phyloP scores from a whole-genome alignment of 2,329 filamentous ascomycete genomes.

The Trichophyton benhamiae region DNA sequence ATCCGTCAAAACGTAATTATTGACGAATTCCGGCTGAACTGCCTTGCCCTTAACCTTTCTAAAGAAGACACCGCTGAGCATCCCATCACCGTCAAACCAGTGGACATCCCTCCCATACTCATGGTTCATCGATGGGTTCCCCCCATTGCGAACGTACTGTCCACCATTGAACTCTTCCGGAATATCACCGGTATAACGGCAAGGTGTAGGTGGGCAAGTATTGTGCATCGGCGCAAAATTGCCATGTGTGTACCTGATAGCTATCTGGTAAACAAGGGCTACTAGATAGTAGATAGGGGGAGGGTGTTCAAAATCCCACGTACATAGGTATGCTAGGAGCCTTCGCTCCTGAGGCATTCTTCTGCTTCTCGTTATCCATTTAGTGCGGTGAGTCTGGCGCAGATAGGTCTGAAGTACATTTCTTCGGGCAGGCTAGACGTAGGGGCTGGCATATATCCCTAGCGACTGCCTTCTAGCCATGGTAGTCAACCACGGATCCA shows the following conservation, averaged over 20 bases:
- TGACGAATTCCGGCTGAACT: constrained; percentile 53
- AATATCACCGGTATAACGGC: constrained; percentile 45
- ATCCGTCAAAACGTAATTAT: constrained; percentile 58
- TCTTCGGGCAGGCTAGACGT: no score
- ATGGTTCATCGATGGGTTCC: constrained; percentile 50
- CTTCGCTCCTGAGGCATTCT: no score
- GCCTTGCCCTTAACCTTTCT: constrained; percentile 28
- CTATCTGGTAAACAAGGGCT: no score
- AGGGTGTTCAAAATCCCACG: no score
- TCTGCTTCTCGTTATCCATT: no score
- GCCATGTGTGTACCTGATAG: constrained; percentile 46
- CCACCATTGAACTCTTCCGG: constrained; percentile 55
- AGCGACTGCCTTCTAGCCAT: no score
- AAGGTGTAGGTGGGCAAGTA: constrained; percentile 45
- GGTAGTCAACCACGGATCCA: no score
- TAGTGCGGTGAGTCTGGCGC: no score
- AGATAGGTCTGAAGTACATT: no score
- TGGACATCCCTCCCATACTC: constrained; percentile 52
- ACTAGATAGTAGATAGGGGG: no score
- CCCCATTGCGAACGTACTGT: constrained; percentile 61
- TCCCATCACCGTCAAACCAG: constrained; percentile 66
- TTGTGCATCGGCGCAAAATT: constrained; percentile 57
- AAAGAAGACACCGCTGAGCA: constrained; percentile 58
- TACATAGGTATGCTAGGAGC: no score
- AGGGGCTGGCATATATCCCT: no score